Base-by-base conservation (phyloP, 352 stramenopile species). In the Phytophthora foliorum region DNA sequence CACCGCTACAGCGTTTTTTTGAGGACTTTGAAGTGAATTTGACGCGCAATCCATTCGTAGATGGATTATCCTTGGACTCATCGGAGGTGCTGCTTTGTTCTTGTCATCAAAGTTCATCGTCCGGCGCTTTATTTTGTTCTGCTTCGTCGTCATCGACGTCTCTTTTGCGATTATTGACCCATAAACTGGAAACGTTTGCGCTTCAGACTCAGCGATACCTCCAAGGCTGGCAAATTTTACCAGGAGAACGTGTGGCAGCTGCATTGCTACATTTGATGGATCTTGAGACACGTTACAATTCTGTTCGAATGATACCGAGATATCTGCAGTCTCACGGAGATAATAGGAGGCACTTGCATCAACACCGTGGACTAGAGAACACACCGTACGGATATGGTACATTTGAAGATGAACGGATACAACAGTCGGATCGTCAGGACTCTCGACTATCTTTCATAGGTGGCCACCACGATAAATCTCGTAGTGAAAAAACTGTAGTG, bases 21-120 rank as follows among this genome's bases (percentile, higher is more conserved):
- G 77, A 90, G 25, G 58, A 72, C n/a, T 74, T 80, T 17, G 69
- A 80, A 11, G 77, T 81, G 8, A 76, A 64, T 27, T 70, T 89
- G 41, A 44, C 77, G 9, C 76, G 85, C 14, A 93, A 93, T 41
- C 85, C 85, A 27, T 72, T 93, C 16, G 50, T 91, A 6, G 85
- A 93, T 36, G 85, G 82, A 31, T 72, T 93, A 6, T 72, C 85
- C 1, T 65, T 93, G 11, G 82, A 91, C n/a, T 81, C 82, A 24
- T 90, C 80, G 19, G 85, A 93, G 69, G 63, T 93, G 36, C 38
- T 93, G 67, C 65, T 93, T 3, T 91, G 82, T 22, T 82, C 81
- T 1, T 93, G 85, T 44, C 79, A 91, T 34, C 69, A 75, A 42
- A 64, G 67, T 16, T 61, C 70, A 3, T 27, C 64, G 0, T 75